phyloP scores from a whole-genome alignment of 129 eudicot genomes.

The Dittrichia graveolens region DNA sequence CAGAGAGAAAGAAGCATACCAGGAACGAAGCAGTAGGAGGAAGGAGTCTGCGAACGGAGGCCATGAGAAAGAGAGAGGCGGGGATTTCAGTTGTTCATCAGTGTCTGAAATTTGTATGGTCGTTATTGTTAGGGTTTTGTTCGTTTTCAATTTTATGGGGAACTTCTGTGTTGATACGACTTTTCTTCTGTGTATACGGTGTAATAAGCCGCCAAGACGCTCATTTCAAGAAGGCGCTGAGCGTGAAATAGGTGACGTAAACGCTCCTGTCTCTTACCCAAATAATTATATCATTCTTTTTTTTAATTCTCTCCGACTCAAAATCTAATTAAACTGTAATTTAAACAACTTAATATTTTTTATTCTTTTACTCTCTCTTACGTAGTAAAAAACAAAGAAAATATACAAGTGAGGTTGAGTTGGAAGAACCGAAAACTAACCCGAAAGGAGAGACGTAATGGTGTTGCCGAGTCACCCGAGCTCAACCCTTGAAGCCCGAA shows the following conservation, averaged over 20 bases:
- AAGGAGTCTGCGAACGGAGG: conserved; percentile 46
- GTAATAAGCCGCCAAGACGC: conserved; percentile 37
- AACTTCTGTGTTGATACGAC: not conserved
- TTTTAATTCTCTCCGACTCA: too few relatives aligned
- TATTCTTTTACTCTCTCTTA: too few relatives aligned
- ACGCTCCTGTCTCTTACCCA: too few relatives aligned
- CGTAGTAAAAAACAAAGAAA: too few relatives aligned
- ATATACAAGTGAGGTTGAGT: too few relatives aligned
- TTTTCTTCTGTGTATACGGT: not conserved
- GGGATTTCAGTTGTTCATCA: conserved; percentile 21
- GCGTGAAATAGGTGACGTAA: conserved; percentile 22
- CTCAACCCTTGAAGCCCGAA: too few relatives aligned
- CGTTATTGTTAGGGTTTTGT: conserved; percentile 29
- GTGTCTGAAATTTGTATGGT: conserved; percentile 14
- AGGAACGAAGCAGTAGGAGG: conserved; percentile 41
- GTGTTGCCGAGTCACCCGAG: too few relatives aligned
- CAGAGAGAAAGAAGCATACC: conserved; percentile 36
- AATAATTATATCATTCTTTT: too few relatives aligned
- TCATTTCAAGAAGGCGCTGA: conserved; percentile 23
- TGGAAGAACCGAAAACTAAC: too few relatives aligned
- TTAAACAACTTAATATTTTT: too few relatives aligned
- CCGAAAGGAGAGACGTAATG: too few relatives aligned
- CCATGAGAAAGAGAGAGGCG: conserved; percentile 33
- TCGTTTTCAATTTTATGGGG: conserved; percentile 2
- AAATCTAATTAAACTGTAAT: too few relatives aligned